Percentiles rank a stretch among this genome's conserved stretches.
These are phyloP conservation scores for Arthrobotrys sphaeroides DNA, from an alignment of 2,329 filamentous ascomycete genomes.

Conservation along the genomic window DNA sequence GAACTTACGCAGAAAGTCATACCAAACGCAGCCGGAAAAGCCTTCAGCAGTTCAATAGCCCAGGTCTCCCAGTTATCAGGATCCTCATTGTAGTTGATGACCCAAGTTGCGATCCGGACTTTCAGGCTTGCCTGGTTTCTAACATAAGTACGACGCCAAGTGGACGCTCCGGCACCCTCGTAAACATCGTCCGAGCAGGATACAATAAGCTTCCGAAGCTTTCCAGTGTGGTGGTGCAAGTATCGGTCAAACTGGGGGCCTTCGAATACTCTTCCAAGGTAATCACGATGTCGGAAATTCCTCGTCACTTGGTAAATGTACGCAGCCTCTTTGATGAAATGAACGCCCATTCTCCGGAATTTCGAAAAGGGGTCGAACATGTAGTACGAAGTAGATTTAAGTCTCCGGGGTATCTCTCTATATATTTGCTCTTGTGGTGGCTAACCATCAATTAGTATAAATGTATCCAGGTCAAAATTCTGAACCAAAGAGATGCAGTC, in stretches of 20 bases:
- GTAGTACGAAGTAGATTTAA: too few relatives aligned
- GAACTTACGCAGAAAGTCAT: conserved; percentile 13
- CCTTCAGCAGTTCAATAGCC: conserved; percentile 23
- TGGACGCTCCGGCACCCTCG: conserved; percentile 10
- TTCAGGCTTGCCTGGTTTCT: conserved; percentile 26
- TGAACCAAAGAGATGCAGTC: too few relatives aligned
- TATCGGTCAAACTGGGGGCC: conserved; percentile 48
- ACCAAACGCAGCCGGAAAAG: conserved; percentile 34
- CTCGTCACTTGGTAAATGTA: not conserved
- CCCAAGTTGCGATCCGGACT: conserved; percentile 54
- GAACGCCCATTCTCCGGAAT: not conserved
- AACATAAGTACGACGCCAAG: conserved; percentile 55
- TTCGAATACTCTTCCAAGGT: conserved; percentile 45
- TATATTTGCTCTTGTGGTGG: too few relatives aligned
- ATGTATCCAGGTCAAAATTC: too few relatives aligned
- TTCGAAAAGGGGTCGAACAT: too few relatives aligned
- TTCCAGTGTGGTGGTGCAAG: conserved; percentile 51
- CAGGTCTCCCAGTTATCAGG: conserved; percentile 40
- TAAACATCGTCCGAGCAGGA: conserved; percentile 53
- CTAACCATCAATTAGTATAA: too few relatives aligned
- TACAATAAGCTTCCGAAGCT: conserved; percentile 54
- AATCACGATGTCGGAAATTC: conserved; percentile 48
- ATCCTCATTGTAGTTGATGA: conserved; percentile 50
- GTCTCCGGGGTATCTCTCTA: too few relatives aligned
- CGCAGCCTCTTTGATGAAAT: not conserved